phyloP scores from a whole-genome alignment of 148 eudicot genomes.

The Nepenthes mirabilis region DNA sequence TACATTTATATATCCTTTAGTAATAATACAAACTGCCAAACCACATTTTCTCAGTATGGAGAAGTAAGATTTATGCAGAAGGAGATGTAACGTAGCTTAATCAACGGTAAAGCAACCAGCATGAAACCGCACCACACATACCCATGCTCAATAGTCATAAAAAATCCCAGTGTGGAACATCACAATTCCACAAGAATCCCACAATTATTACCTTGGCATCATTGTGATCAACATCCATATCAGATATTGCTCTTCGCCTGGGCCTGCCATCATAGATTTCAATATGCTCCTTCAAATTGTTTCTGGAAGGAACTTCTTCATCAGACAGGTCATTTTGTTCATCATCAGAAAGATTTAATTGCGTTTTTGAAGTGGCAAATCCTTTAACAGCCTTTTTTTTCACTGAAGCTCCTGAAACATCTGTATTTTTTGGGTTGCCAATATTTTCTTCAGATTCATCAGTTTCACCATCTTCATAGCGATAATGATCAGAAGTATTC shows the following conservation, averaged over 20 bases:
- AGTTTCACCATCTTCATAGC: constrained; percentile 18
- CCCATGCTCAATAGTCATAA: too few relatives aligned
- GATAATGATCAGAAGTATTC: constrained; percentile 18
- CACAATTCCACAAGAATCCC: background rate
- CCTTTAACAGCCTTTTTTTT: constrained; percentile 8
- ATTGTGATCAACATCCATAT: constrained; percentile 28
- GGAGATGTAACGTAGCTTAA: too few relatives aligned
- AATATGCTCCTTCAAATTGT: constrained; percentile 32
- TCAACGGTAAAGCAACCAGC: too few relatives aligned
- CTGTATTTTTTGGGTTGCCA: constrained; percentile 24
- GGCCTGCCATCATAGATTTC: constrained; percentile 62
- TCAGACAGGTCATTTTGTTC: constrained; percentile 6
- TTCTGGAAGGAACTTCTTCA: constrained; percentile 4
- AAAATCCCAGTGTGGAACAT: too few relatives aligned
- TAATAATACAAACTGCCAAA: too few relatives aligned
- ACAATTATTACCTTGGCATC: constrained; percentile 26
- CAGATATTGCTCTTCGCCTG: constrained; percentile 69
- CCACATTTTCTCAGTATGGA: too few relatives aligned
- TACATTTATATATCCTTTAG: too few relatives aligned
- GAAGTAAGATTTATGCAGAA: too few relatives aligned
- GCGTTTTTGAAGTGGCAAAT: too few relatives aligned
- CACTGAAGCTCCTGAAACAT: constrained; percentile 29
- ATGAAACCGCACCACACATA: too few relatives aligned
- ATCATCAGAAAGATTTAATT: background rate
- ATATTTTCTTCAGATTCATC: constrained; percentile 37